These are phyloP conservation scores for Geotrichum bryndzae DNA, from an alignment of 1,139 yeast species.

Conservation along the genomic window DNA sequence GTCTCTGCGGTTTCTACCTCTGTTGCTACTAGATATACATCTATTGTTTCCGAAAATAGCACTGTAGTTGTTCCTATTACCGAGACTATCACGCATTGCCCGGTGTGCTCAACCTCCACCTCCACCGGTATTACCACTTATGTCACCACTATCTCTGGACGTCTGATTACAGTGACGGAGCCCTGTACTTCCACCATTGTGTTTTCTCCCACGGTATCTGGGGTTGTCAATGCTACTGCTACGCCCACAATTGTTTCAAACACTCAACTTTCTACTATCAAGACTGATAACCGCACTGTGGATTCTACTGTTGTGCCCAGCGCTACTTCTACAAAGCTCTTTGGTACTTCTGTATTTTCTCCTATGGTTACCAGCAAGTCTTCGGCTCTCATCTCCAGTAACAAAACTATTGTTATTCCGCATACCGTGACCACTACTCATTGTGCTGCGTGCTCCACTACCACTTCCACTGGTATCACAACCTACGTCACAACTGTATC, in stretches of 20 bases:
- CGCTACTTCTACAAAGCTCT: neutral
- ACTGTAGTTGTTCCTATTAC: neutral
- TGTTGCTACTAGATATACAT: neutral
- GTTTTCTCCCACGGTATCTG: neutral
- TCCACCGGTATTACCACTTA: neutral
- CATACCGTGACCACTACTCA: neutral
- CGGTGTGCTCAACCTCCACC: neutral
- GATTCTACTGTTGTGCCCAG: neutral
- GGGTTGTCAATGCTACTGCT: neutral
- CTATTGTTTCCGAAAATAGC: neutral
- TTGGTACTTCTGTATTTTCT: neutral
- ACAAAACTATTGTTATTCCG: neutral
- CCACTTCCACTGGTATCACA: neutral
- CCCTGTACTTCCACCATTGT: slow-evolving; percentile 1
- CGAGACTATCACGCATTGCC: neutral
- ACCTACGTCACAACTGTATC: neutral
- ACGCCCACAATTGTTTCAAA: neutral
- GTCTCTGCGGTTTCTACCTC: neutral
- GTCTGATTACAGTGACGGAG: neutral
- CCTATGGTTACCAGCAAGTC: neutral
- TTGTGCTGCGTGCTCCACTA: neutral
- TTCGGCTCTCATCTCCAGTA: neutral
- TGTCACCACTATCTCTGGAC: neutral
- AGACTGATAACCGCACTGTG: neutral
- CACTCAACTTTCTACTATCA: neutral